A percentile compares a stretch with the other conserved stretches of the same genome.
These are phyloP conservation scores for Dimargaris cristalligena DNA, from an alignment of 192 early-diverging fungal species.

Conservation along the genomic window DNA sequence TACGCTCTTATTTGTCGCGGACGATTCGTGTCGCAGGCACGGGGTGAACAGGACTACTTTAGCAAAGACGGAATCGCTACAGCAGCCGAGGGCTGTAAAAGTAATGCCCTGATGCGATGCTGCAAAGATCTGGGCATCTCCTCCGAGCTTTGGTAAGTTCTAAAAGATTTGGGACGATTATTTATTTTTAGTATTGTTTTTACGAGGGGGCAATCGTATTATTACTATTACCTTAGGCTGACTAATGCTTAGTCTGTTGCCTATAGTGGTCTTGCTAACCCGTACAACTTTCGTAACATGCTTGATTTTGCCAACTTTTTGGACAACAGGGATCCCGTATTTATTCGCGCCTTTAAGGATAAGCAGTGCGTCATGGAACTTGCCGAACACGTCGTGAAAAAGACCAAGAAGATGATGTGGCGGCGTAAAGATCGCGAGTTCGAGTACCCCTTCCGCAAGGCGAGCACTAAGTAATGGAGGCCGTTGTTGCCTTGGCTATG, in stretches of 20 bases:
- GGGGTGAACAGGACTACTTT: slow-evolving; percentile 90
- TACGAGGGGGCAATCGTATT: no score
- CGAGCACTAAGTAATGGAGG: no score
- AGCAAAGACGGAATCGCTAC: slow-evolving; percentile 56
- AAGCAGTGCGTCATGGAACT: slow-evolving; percentile 59
- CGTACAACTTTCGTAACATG: no score
- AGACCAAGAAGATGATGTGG: slow-evolving; percentile 73
- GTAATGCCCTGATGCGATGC: slow-evolving; percentile 87
- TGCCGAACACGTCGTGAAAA: slow-evolving; percentile 55
- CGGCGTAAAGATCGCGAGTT: slow-evolving; percentile 52
- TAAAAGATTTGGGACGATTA: no score
- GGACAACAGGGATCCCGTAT: slow-evolving; percentile 84
- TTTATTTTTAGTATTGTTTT: no score
- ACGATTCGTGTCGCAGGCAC: slow-evolving; percentile 78
- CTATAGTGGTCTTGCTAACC: no score
- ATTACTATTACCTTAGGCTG: no score
- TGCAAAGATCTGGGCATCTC: slow-evolving; percentile 92
- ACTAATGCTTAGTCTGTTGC: no score
- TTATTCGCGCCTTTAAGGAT: slow-evolving; percentile 73
- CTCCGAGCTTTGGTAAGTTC: slow-evolving; percentile 84
- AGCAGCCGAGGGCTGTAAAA: slow-evolving; percentile 74
- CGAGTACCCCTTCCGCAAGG: slow-evolving; percentile 55
- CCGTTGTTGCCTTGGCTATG: no score
- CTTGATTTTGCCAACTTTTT: no score
- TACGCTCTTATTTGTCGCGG: slow-evolving; percentile 80